Conservation (phyloP, 2,329 filamentous ascomycete genomes). For the Alternaria incomplexa region DNA sequence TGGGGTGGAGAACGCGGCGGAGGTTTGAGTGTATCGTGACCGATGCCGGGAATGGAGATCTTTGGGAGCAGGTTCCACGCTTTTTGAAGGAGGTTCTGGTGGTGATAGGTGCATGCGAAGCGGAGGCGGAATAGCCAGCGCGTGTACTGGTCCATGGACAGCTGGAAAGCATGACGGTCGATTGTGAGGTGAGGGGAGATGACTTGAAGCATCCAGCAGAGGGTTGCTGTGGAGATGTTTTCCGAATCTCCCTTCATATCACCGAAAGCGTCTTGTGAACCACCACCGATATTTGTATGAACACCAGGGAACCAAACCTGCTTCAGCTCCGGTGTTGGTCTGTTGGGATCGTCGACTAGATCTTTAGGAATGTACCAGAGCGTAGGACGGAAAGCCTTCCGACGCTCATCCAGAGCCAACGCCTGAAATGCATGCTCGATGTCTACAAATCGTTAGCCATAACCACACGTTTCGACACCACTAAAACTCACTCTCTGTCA, state of each 20-base stretch:
- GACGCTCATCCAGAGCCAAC: constrained; percentile 60
- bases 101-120: constrained; percentile 40
- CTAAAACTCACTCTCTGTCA: constrained; percentile 38
- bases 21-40: constrained; percentile 21
- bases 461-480: neutral
- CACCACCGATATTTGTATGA: constrained; percentile 60
- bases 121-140: constrained; percentile 41
- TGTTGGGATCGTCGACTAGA: constrained; percentile 30
- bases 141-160: constrained; percentile 49
- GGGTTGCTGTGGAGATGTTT: constrained; percentile 55
- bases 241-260: constrained; percentile 45
- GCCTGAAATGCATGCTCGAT: constrained; percentile 63
- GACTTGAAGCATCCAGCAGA: constrained; percentile 64
- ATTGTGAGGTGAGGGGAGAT: constrained; percentile 56
- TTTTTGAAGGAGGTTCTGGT: constrained; percentile 22
- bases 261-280: constrained; percentile 40
- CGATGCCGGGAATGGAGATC: constrained; percentile 30
- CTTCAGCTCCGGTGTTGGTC: constrained; percentile 46
- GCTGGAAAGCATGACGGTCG: constrained; percentile 51
- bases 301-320: constrained; percentile 62
- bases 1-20: constrained; percentile 38
- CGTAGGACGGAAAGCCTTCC: constrained; percentile 59
- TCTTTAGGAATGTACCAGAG: constrained; percentile 55
- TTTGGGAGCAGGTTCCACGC: constrained; percentile 17
- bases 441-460: constrained; percentile 40